Evolutionary conservation across 257 asterid species (phyloP).

Genomic region (Solanum boliviense): DNA sequence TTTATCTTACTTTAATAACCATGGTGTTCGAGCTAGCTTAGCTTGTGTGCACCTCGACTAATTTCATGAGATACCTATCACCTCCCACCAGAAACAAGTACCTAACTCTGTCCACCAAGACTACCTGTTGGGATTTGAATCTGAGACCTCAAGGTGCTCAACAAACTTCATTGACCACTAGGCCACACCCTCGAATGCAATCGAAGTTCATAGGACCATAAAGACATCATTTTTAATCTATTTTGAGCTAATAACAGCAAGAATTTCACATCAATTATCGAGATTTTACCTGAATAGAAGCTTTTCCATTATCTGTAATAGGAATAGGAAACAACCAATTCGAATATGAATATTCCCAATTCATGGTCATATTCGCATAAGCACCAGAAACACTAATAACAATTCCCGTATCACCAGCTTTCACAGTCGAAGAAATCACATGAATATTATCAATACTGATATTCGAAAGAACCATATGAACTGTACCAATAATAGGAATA

Average conservation of each 20-base stretch:
- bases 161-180: background rate
- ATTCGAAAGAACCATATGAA: slow-evolving; percentile 40
- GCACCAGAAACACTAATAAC: slow-evolving; percentile 66
- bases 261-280: background rate
- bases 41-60: background rate
- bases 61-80: background rate
- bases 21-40: rapidly evolving
- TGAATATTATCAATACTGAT: slow-evolving; percentile 33
- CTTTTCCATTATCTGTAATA: slow-evolving; percentile 63
- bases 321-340: slow-evolving; percentile 52
- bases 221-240: background rate
- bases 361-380: slow-evolving; percentile 65
- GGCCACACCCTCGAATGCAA: background rate
- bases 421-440: slow-evolving; percentile 53
- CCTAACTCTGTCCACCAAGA: background rate
- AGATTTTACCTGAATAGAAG: slow-evolving; percentile 53
- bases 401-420: slow-evolving; percentile 58
- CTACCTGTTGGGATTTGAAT: background rate
- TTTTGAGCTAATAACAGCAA: background rate
- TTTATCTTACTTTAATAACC: background rate
- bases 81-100: background rate
- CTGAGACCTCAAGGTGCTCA: background rate
- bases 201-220: background rate
- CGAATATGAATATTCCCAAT: slow-evolving; percentile 70
- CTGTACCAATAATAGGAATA: slow-evolving; percentile 64